Base-by-base conservation (phyloP, 2,329 filamentous ascomycete genomes). In the Pseudogymnoascus sp. region DNA sequence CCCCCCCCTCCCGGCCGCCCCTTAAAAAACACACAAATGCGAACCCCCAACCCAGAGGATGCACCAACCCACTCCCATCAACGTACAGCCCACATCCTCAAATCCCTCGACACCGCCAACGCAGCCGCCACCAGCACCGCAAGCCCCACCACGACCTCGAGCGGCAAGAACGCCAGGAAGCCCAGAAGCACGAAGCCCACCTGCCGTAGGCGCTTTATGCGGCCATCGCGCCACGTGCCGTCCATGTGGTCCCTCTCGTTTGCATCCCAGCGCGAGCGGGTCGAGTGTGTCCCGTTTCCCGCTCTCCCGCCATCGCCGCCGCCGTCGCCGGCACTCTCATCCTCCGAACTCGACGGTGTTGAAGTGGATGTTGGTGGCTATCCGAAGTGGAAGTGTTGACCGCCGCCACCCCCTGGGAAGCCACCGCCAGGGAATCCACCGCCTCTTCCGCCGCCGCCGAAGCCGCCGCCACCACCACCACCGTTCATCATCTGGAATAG, bases 401-500 rank as follows among this genome's bases (percentile, higher is more conserved):
- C 39, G n/a, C 41, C 41, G 18, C 52, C 52, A 18, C 52, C 52
- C 1, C 52, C 52, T 35, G 30, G 18, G 52, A 57, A 57, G 13
- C 59, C 59, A 58, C 59, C n/a, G n/a, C n/a, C n/a, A n/a, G n/a
- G n/a, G n/a, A n/a, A n/a, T n/a, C n/a, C 59, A 12, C 67, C 64
- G 38, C 71, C 75, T 72, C 80, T 79, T 15, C 82, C 82, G 52
- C 81, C 80, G 34, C 79, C 77, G 6, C 71, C 76, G 67, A 74
- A 75, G 45, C 70, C 66, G 55, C 67, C 71, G 45, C 67, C 71
- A 41, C 78, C 78, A 21, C 77, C 82, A 63, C 82, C 82, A 65
- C 80, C 79, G 61, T 87, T 87, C 85, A 91, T 90, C 86, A 91
- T 90, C 74, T 86, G 89, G 76, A 90, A 90, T 23, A 92, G 76